These are phyloP conservation scores for Haplosporangium sp. DNA, from an alignment of 371 early-diverging fungal genomes.

Conservation along the genomic window DNA sequence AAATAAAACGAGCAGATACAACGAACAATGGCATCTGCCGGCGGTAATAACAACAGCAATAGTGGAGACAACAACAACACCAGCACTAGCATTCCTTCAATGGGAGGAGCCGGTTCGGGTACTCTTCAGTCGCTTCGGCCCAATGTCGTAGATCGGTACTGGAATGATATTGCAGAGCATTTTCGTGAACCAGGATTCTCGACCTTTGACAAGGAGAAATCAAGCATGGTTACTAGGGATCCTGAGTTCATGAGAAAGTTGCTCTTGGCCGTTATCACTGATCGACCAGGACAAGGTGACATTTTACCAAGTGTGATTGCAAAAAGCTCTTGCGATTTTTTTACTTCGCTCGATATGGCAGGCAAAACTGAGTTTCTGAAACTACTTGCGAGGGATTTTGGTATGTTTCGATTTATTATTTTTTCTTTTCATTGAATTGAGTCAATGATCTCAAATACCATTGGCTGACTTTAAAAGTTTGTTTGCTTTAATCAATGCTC, in stretches of 20 bases:
- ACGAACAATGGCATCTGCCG: constrained; percentile 8
- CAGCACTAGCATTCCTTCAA: not conserved
- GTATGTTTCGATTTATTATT: constrained; percentile 28
- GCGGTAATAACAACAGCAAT: constrained; percentile 1
- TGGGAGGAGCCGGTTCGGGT: constrained; percentile 8
- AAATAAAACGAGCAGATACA: constrained; percentile 8
- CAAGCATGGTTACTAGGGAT: constrained; percentile 33
- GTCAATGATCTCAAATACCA: too few species aligned
- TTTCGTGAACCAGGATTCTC: constrained; percentile 60
- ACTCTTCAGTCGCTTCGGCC: constrained; percentile 22
- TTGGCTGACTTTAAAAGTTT: not conserved
- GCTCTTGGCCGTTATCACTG: constrained; percentile 56
- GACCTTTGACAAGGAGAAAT: constrained; percentile 43
- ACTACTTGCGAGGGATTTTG: constrained; percentile 72
- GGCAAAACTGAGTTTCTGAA: constrained; percentile 66
- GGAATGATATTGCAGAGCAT: constrained; percentile 64
- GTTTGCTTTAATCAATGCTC: not conserved
- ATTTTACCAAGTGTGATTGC: constrained; percentile 67
- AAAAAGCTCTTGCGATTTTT: constrained; percentile 73
- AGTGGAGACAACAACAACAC: not conserved
- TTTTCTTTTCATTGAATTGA: not conserved
- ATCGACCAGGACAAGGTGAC: constrained; percentile 62
- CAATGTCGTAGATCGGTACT: constrained; percentile 59
- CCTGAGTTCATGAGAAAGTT: constrained; percentile 58
- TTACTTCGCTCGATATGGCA: constrained; percentile 62